Evolutionary conservation across 1,284 basidiomycete genomes (phyloP).

Genomic region (Afroboletus lepidellus): DNA sequence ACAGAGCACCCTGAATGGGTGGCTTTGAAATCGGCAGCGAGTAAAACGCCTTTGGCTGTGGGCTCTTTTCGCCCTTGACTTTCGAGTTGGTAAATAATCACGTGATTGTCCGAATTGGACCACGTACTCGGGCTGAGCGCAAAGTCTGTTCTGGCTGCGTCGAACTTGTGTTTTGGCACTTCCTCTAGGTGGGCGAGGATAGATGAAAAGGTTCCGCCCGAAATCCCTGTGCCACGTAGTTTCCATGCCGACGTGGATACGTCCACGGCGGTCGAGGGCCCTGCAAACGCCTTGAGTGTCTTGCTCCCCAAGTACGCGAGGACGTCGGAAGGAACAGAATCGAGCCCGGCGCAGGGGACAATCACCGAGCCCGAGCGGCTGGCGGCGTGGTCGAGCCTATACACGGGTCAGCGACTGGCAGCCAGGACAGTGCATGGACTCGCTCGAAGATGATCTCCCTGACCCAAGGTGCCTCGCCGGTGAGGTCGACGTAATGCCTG

Average conservation of each 20-base stretch:
- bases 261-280: conserved; percentile 36
- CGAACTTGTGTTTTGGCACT: conserved; percentile 41
- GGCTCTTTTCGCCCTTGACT: conserved; percentile 45
- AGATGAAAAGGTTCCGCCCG: conserved; percentile 70
- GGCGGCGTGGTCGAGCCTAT: conserved; percentile 59
- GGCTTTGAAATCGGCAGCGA: conserved; percentile 46
- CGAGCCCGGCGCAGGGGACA: conserved; percentile 59
- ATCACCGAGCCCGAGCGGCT: conserved; percentile 53
- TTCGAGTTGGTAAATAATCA: conserved; percentile 4
- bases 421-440: conserved; percentile 21
- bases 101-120: not conserved
- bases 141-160: conserved; percentile 41
- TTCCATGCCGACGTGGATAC: conserved; percentile 48
- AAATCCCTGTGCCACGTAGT: conserved; percentile 50
- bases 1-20: conserved; percentile 54
- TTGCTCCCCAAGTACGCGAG: conserved; percentile 50
- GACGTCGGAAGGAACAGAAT: conserved; percentile 60
- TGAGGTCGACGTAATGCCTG: conserved; percentile 65
- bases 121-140: conserved; percentile 56
- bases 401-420: conserved; percentile 1
- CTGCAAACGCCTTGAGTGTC: conserved; percentile 41
- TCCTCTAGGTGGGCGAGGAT: conserved; percentile 49
- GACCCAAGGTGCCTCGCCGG: conserved; percentile 56
- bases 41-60: conserved; percentile 44
- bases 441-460: conserved; percentile 48